Conservation (phyloP, 2,329 filamentous ascomycete genomes). For the Botryotinia convoluta region DNA sequence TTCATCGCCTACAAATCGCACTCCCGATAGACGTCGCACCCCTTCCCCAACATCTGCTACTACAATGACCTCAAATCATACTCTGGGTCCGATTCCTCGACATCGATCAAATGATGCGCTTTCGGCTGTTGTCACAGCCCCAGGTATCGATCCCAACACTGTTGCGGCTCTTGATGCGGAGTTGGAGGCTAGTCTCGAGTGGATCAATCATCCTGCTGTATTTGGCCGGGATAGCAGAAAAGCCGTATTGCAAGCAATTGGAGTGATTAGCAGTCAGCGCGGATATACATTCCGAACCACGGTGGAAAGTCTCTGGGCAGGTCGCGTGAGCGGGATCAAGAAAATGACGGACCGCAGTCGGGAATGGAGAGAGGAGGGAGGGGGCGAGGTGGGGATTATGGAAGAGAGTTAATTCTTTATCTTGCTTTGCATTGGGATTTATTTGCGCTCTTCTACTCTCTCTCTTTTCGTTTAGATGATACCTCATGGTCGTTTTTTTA, state of each 20-base stretch:
- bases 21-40: slow-evolving; percentile 40
- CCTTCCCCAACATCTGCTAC: slow-evolving; percentile 45
- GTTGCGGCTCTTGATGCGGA: slow-evolving; percentile 88
- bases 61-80: slow-evolving; percentile 31
- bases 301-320: slow-evolving; percentile 86
- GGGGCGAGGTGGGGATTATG: slow-evolving; percentile 37
- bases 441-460: neutral
- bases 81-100: slow-evolving; percentile 45
- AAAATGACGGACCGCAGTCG: slow-evolving; percentile 77
- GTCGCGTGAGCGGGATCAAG: slow-evolving; percentile 76
- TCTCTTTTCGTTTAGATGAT: neutral
- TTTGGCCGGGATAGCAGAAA: slow-evolving; percentile 94
- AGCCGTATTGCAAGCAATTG: slow-evolving; percentile 92
- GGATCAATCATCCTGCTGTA: slow-evolving; percentile 95
- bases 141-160: slow-evolving; percentile 78
- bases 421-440: neutral
- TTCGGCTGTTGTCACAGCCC: slow-evolving; percentile 51
- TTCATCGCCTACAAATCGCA: slow-evolving; percentile 33
- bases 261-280: slow-evolving; percentile 91
- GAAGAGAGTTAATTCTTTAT: slow-evolving; percentile 33
- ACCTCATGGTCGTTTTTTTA: neutral
- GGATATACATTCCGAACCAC: slow-evolving; percentile 91
- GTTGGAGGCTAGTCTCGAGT: slow-evolving; percentile 85
- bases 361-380: slow-evolving; percentile 83
- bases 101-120: slow-evolving; percentile 50